These are phyloP conservation scores for Potentilla sterilis DNA, from an alignment of 306 rosid species.

Conservation along the genomic window DNA sequence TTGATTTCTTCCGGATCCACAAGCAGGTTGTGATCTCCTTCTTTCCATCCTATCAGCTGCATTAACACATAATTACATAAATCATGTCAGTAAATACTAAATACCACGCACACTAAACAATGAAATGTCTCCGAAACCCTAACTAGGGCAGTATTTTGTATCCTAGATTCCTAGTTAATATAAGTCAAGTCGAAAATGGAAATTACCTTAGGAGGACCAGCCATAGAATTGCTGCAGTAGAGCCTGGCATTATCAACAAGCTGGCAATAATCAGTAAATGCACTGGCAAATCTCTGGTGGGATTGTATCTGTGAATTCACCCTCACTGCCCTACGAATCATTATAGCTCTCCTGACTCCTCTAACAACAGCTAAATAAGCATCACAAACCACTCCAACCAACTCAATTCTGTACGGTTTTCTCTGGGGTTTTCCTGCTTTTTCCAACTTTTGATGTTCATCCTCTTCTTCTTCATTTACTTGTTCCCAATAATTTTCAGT, in stretches of 20 bases:
- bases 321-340: constrained; percentile 82
- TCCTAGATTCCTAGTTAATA: not conserved
- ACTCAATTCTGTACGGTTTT: constrained; percentile 80
- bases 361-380: constrained; percentile 84
- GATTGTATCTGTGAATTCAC: constrained; percentile 81
- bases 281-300: constrained; percentile 88
- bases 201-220: constrained; percentile 67
- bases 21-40: constrained; percentile 47
- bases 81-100: not conserved
- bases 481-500: constrained; percentile 84
- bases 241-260: constrained; percentile 85
- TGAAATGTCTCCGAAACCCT: not conserved
- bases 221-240: constrained; percentile 49
- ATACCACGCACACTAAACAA: not conserved
- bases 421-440: constrained; percentile 18
- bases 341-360: constrained; percentile 91
- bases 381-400: constrained; percentile 96
- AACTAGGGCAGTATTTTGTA: not conserved
- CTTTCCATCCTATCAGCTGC: constrained; percentile 77
- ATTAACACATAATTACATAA: not conserved
- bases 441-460: constrained; percentile 12
- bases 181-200: not conserved
- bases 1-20: constrained; percentile 56
- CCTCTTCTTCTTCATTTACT: constrained; percentile 43
- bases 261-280: constrained; percentile 62